Evolutionary conservation across 345 rosid genomes (phyloP).

Genomic region (Corchorus capsularis): DNA sequence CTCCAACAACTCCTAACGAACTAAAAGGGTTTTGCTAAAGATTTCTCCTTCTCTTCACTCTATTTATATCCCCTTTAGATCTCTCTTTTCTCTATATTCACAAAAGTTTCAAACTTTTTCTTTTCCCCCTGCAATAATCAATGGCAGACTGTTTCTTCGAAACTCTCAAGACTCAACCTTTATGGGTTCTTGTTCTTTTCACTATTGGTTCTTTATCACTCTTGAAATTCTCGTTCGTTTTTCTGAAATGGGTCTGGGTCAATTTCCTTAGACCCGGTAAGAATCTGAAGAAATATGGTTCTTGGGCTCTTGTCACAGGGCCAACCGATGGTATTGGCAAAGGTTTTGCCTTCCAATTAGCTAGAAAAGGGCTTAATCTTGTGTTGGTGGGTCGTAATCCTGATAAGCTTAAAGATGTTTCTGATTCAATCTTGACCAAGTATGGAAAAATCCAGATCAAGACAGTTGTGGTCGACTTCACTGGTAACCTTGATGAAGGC

Average conservation of each 20-base stretch:
- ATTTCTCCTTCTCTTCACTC: background rate
- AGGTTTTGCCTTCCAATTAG: constrained; percentile 80
- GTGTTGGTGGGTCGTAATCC: constrained; percentile 82
- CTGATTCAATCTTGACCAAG: constrained; percentile 59
- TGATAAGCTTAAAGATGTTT: constrained; percentile 65
- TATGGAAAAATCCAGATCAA: constrained; percentile 51
- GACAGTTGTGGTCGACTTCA: constrained; percentile 78
- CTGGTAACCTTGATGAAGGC: constrained; percentile 83
- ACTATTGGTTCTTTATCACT: constrained; percentile 46
- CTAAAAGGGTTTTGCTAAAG: background rate
- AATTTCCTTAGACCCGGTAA: constrained; percentile 82
- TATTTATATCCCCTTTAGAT: background rate
- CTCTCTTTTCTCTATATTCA: background rate
- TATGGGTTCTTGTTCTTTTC: constrained; percentile 7
- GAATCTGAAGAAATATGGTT: constrained; percentile 83
- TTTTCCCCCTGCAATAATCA: background rate
- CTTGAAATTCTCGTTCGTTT: constrained; percentile 39
- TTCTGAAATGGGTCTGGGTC: constrained; percentile 75
- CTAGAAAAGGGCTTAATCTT: constrained; percentile 74
- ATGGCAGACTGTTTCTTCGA: constrained; percentile 3
- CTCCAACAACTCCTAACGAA: background rate
- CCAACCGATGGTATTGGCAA: constrained; percentile 96
- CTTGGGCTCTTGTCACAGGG: constrained; percentile 94
- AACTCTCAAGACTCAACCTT: constrained; percentile 15
- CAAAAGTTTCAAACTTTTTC: background rate